Conservation (phyloP, 1,284 basidiomycete genomes). For the Marasmius tenuissimus region DNA sequence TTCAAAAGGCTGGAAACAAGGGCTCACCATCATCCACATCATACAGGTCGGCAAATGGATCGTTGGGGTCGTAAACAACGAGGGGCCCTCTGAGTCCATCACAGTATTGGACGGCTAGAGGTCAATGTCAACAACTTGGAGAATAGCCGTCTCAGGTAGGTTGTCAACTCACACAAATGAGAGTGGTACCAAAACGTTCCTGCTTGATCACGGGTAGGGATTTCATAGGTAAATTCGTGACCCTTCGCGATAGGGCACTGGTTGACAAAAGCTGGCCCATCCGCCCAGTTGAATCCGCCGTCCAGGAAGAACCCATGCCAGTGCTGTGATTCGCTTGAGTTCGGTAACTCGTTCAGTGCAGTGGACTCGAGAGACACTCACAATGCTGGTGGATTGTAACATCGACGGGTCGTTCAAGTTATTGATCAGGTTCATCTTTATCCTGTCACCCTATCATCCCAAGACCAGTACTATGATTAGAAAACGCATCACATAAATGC, state of each 20-base stretch:
- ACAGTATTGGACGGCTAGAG: conserved; percentile 23
- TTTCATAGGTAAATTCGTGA: conserved; percentile 29
- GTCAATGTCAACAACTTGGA: conserved; percentile 18
- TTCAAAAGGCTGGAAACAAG: background rate
- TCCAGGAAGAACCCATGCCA: too few species aligned
- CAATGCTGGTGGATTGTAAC: conserved; percentile 27
- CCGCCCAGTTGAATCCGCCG: too few species aligned
- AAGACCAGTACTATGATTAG: background rate
- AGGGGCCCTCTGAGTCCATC: conserved; percentile 16
- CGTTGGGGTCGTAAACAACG: conserved; percentile 15
- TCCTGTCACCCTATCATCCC: conserved; percentile 18
- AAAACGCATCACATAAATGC: too few species aligned
- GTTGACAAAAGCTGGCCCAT: conserved; percentile 19
- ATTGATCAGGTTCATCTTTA: conserved; percentile 28
- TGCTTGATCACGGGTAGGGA: conserved; percentile 22
- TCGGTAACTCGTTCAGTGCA: background rate
- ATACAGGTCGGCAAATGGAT: conserved; percentile 11
- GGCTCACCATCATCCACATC: conserved; percentile 30
- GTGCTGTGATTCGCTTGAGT: conserved; percentile 9
- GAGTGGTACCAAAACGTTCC: conserved; percentile 30
- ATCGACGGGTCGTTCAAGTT: conserved; percentile 24
- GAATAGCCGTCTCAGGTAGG: conserved; percentile 23
- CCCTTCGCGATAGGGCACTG: conserved; percentile 26
- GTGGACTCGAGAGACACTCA: background rate
- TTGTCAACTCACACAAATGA: background rate